These are phyloP conservation scores for Pythium graminicola DNA, from an alignment of 352 stramenopile genomes.

Conservation along the genomic window DNA sequence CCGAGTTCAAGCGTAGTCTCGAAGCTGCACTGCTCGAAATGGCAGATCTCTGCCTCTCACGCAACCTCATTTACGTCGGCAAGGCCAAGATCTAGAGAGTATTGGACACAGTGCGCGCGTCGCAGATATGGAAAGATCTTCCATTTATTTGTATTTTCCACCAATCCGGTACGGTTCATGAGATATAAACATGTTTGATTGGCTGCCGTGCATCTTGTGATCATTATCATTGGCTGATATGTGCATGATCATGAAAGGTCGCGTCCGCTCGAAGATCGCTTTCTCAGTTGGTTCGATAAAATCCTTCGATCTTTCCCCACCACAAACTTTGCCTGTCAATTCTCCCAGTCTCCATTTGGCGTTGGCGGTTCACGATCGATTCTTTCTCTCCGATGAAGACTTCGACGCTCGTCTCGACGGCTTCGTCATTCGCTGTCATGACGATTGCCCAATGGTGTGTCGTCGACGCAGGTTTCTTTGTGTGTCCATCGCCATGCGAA, in stretches of 20 bases:
- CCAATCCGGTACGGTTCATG: conserved; percentile 19
- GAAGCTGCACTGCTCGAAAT: conserved; percentile 95
- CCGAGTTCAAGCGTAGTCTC: conserved; percentile 86
- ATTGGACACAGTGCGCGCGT: conserved; percentile 21
- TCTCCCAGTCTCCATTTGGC: no score
- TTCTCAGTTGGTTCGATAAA: conserved; percentile 20
- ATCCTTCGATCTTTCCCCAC: conserved; percentile 2
- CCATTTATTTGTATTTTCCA: conserved; percentile 15
- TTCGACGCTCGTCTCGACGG: no score
- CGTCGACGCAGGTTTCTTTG: conserved; percentile 13
- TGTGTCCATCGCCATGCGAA: conserved; percentile 57
- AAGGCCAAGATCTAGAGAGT: conserved; percentile 82
- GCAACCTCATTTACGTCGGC: conserved; percentile 88
- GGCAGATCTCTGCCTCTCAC: conserved; percentile 86
- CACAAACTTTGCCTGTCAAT: conserved; percentile 6
- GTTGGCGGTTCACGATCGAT: no score
- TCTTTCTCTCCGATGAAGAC: no score
- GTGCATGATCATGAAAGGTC: conserved; percentile 23
- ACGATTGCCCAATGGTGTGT: not conserved
- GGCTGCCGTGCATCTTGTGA: not conserved
- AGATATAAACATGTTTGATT: not conserved
- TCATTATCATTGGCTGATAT: conserved; percentile 21
- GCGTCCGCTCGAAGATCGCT: conserved; percentile 13
- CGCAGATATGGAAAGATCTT: conserved; percentile 24
- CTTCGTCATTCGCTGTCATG: not conserved